phyloP scores from a whole-genome alignment of 768 basidiomycete species.

The Tylopilus subfusipes region DNA sequence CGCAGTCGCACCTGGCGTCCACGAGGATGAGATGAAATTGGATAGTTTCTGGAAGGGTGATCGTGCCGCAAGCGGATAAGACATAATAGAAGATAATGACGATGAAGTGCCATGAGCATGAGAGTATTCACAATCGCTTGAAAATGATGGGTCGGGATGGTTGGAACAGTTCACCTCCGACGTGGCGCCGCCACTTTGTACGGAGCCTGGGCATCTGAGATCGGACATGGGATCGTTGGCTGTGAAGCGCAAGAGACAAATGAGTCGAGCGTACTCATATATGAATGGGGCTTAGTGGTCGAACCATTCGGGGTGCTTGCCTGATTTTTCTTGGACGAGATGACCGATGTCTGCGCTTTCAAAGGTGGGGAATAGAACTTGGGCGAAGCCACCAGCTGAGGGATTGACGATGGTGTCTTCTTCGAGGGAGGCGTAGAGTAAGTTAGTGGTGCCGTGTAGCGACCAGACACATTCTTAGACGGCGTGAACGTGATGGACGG shows the following conservation, averaged over 20 bases:
- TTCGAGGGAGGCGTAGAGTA: slow-evolving; percentile 48
- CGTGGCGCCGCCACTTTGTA: slow-evolving; percentile 24
- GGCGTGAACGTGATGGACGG: slow-evolving; percentile 33
- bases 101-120: slow-evolving; percentile 33
- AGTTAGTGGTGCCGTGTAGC: slow-evolving; percentile 20
- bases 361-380: slow-evolving; percentile 20
- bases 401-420: slow-evolving; percentile 59
- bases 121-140: slow-evolving; percentile 25
- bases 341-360: slow-evolving; percentile 40
- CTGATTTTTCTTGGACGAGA: slow-evolving; percentile 22
- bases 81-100: slow-evolving; percentile 47
- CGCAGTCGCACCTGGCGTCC: slow-evolving; percentile 42
- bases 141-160: slow-evolving; percentile 9
- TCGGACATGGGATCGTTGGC: slow-evolving; percentile 26
- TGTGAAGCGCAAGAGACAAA: slow-evolving; percentile 37
- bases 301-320: slow-evolving; percentile 52
- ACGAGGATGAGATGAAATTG: slow-evolving; percentile 55
- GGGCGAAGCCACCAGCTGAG: slow-evolving; percentile 51
- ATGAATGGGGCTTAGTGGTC: slow-evolving; percentile 51
- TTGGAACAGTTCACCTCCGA: slow-evolving; percentile 31
- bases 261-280: slow-evolving; percentile 61
- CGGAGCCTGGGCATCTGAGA: slow-evolving; percentile 39
- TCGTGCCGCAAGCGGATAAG: slow-evolving; percentile 52
- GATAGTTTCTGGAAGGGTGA: slow-evolving; percentile 59
- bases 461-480: slow-evolving; percentile 30